Evolutionary conservation across 2,329 filamentous ascomycete species (phyloP).

Genomic region (Sclerotinia minor): DNA sequence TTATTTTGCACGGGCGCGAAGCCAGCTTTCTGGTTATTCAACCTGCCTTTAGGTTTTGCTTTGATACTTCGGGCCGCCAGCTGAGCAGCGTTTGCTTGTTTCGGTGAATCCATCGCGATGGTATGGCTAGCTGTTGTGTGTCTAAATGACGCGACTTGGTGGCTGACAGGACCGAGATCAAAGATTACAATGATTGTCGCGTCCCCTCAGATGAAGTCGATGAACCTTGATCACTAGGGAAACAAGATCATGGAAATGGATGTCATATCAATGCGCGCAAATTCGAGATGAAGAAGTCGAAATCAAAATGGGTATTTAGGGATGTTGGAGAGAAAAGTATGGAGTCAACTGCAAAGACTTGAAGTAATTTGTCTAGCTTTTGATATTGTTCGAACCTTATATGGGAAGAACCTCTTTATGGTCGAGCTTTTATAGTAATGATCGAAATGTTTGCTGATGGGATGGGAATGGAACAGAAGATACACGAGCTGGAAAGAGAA

Average conservation of each 20-base stretch:
- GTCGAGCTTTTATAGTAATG: constrained; percentile 2
- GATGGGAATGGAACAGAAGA: constrained; percentile 7
- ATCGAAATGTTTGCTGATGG: neutral
- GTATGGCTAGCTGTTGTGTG: neutral
- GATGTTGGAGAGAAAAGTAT: neutral
- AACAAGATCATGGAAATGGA: neutral
- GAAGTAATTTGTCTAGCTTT: constrained; percentile 6
- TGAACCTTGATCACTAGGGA: neutral
- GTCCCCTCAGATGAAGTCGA: constrained; percentile 13
- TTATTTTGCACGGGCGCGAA: constrained; percentile 21
- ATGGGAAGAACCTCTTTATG: neutral
- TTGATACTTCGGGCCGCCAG: constrained; percentile 40
- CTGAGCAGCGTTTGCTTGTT: constrained; percentile 41
- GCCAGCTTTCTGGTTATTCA: constrained; percentile 10
- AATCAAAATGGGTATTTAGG: constrained; percentile 7
- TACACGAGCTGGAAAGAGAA: constrained; percentile 6
- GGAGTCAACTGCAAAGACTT: constrained; percentile 11
- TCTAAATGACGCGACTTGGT: constrained; percentile 10
- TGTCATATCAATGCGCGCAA: neutral
- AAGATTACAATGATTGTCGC: constrained; percentile 12
- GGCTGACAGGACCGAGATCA: constrained; percentile 12
- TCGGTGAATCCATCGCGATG: constrained; percentile 33
- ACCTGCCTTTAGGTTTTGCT: constrained; percentile 28
- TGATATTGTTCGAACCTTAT: neutral
- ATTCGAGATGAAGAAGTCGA: constrained; percentile 8